Conservation (phyloP, 2,329 filamentous ascomycete genomes). For the Tolypocladium ovalisporum region DNA sequence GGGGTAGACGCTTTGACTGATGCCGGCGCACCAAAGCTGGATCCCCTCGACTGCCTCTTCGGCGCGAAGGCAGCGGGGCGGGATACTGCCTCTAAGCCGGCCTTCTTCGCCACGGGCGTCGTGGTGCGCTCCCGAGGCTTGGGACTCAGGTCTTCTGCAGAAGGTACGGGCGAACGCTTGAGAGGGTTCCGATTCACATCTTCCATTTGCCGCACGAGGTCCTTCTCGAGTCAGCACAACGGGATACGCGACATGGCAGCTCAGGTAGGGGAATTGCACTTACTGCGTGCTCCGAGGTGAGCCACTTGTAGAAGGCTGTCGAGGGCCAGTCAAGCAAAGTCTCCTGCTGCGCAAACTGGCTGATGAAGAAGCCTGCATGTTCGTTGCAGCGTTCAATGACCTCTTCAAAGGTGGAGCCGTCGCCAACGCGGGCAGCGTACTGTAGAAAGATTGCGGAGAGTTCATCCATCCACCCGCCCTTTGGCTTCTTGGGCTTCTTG, state of each 20-base stretch:
- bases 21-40: neutral
- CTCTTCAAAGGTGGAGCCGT: slow-evolving; percentile 40
- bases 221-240: slow-evolving; percentile 11
- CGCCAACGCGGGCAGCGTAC: slow-evolving; percentile 40
- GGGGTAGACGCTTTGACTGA: neutral
- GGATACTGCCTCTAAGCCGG: slow-evolving; percentile 3
- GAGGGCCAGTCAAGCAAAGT: slow-evolving; percentile 27
- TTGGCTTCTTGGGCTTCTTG: slow-evolving; percentile 18
- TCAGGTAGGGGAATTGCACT: slow-evolving; percentile 5
- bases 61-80: neutral
- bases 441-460: slow-evolving; percentile 20
- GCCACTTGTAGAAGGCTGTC: slow-evolving; percentile 39
- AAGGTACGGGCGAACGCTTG: slow-evolving; percentile 7
- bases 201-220: slow-evolving; percentile 12
- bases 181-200: slow-evolving; percentile 11
- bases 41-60: neutral
- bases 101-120: slow-evolving; percentile 4
- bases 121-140: slow-evolving; percentile 5
- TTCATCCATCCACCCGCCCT: slow-evolving; percentile 16
- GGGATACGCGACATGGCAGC: neutral
- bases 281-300: slow-evolving; percentile 30
- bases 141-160: slow-evolving; percentile 6
- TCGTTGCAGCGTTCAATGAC: slow-evolving; percentile 33
- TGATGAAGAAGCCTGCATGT: slow-evolving; percentile 40
- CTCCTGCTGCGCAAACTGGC: slow-evolving; percentile 35